Percentiles rank a stretch among this genome's conserved stretches.
phyloP scores from a whole-genome alignment of 768 basidiomycete genomes.

The Mycena albidolilacea region DNA sequence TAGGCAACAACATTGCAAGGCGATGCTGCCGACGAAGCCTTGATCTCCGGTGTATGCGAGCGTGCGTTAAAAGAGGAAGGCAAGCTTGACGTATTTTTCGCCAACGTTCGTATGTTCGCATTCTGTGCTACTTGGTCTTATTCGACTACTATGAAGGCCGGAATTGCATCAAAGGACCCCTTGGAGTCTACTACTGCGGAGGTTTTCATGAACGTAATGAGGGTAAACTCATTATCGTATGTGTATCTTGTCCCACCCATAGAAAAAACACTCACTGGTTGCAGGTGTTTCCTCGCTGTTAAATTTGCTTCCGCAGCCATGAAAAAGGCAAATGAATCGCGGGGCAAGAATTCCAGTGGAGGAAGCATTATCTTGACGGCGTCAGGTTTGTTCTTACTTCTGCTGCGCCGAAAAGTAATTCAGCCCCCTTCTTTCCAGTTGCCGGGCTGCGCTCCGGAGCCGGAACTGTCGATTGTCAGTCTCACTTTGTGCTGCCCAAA shows the following conservation, averaged over 20 bases:
- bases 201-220: conserved; percentile 81
- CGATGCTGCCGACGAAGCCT: conserved; percentile 86
- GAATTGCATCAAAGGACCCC: conserved; percentile 61
- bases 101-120: conserved; percentile 74
- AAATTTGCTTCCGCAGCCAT: conserved; percentile 91
- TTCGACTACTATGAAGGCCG: conserved; percentile 66
- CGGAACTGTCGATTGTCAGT: conserved; percentile 85
- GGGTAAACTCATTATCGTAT: conserved; percentile 78
- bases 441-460: conserved; percentile 89
- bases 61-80: conserved; percentile 87
- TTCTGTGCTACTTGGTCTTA: conserved; percentile 14
- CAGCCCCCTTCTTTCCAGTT: conserved; percentile 57
- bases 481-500: not conserved
- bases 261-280: conserved; percentile 11
- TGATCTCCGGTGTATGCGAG: conserved; percentile 78
- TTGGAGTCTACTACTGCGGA: conserved; percentile 73
- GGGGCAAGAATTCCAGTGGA: conserved; percentile 77
- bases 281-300: conserved; percentile 89
- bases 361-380: conserved; percentile 93
- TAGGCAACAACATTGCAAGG: conserved; percentile 85
- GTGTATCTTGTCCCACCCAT: conserved; percentile 34
- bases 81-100: conserved; percentile 93
- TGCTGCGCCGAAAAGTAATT: conserved; percentile 10
- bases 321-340: conserved; percentile 73
- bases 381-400: conserved; percentile 66